Conservation (phyloP, 2,329 filamentous ascomycete genomes). For the Curvularia sp. region DNA sequence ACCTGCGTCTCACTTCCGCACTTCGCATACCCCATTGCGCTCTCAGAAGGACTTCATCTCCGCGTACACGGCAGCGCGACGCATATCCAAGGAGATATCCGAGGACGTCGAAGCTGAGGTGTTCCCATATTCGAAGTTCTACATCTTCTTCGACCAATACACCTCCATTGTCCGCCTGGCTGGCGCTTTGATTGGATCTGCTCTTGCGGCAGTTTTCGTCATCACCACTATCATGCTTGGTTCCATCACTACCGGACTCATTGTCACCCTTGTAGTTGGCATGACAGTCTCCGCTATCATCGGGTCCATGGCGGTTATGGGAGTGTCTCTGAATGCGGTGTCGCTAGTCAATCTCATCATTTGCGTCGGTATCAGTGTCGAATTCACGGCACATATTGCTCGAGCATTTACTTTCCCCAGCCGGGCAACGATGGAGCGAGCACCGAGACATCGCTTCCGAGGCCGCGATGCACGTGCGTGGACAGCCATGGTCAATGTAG, state of each 20-base stretch:
- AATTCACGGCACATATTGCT: slow-evolving; percentile 97
- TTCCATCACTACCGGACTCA: slow-evolving; percentile 78
- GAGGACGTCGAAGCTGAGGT: slow-evolving; percentile 76
- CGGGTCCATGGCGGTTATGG: slow-evolving; percentile 88
- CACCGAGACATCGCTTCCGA: slow-evolving; percentile 73
- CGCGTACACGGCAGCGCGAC: slow-evolving; percentile 85
- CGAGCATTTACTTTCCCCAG: slow-evolving; percentile 95
- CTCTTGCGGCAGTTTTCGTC: slow-evolving; percentile 82
- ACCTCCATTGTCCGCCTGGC: slow-evolving; percentile 82
- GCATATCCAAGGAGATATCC: slow-evolving; percentile 80
- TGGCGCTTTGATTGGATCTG: slow-evolving; percentile 78
- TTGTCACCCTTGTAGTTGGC: slow-evolving; percentile 84
- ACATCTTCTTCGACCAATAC: slow-evolving; percentile 99
- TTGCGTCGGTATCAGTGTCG: slow-evolving; percentile 93
- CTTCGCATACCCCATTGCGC: slow-evolving; percentile 83
- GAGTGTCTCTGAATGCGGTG: slow-evolving; percentile 92
- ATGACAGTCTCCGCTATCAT: slow-evolving; percentile 97
- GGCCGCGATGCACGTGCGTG: slow-evolving; percentile 86
- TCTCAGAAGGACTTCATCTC: slow-evolving; percentile 93
- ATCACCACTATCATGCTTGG: slow-evolving; percentile 83
- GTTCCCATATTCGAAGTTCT: slow-evolving; percentile 97
- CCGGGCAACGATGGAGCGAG: slow-evolving; percentile 78
- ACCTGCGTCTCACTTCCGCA: slow-evolving; percentile 88
- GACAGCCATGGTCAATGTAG: slow-evolving; percentile 93
- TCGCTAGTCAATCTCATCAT: slow-evolving; percentile 96